Evolutionary conservation across 202 grass and related monocot species (phyloP), one percentile per base, ranked within the genome.

Genomic region (Dendrocalamus latiflorus): DNA sequence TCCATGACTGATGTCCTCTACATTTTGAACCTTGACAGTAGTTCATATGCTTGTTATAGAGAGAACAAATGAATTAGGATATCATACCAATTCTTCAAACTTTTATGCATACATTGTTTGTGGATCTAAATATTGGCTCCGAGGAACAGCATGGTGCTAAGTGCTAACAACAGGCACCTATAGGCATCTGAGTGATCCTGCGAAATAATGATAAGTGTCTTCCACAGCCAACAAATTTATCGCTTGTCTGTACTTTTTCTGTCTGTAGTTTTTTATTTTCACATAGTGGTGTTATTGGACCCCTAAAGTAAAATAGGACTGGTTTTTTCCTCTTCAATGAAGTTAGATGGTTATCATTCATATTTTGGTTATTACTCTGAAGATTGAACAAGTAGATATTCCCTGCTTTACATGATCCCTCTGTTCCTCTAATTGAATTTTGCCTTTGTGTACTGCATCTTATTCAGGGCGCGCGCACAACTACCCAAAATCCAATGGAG

Each of bases 401-500:
- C 39, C 0, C 41, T 55, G 36, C 8, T 87, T 8, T 64, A 16
- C 1, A 30, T 26, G 9, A 56, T 36, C 6, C 14, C n/a, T 45
- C 13, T 65, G n/a, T 81, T 75, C 42, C 41, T 7, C 30, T 7
- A 8, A 15, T 55, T 76, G 60, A 62, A 59, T 22, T 43, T 42
- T 68, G 39, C 21, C 71, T 79, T 24, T 58, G 20, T 38, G 33
- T 38, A 44, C 39, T 47, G 17, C 73, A 9, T 24, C 50, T 67
- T 67, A 18, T 78, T 41, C 89, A 93, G 91, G 85, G 70, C 36
- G 49, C 17, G 4, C 75, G 1, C 80, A 30, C 84, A 33, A 30
- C 77, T n/a, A 48, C 66, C 11, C 53, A 66, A 37, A 86, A 91
- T 66, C 76, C 90, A 15, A 41, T 68, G 25, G 93, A 99, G 10